These are phyloP conservation scores for Penicillium soppii DNA, from an alignment of 495 filamentous ascomycete species.

Conservation along the genomic window DNA sequence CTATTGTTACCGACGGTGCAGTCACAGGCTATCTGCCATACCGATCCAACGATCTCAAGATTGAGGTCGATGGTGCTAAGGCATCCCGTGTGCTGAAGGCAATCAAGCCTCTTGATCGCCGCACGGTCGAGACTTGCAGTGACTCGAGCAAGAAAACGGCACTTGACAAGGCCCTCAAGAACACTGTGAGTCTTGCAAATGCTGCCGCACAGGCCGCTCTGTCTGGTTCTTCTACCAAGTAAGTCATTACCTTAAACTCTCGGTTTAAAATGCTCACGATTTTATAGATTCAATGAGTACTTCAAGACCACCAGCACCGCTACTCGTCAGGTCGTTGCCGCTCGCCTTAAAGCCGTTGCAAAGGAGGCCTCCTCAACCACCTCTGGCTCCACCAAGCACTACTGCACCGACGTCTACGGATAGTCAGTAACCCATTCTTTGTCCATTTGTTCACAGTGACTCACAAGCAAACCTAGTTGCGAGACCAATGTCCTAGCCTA, in stretches of 20 bases:
- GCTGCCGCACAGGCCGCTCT: constrained; percentile 54
- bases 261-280: background rate
- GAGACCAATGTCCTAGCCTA: constrained; percentile 54
- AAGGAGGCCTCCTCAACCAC: constrained; percentile 46
- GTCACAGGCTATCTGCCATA: constrained; percentile 25
- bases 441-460: background rate
- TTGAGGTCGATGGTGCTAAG: constrained; percentile 47
- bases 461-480: constrained; percentile 29
- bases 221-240: constrained; percentile 46
- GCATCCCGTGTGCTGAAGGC: constrained; percentile 49
- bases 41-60: constrained; percentile 24
- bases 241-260: background rate
- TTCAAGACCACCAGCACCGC: constrained; percentile 56
- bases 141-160: constrained; percentile 38
- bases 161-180: constrained; percentile 46
- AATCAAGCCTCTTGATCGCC: constrained; percentile 44
- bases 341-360: constrained; percentile 50
- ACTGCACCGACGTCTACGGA: constrained; percentile 51
- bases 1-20: constrained; percentile 36
- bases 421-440: constrained; percentile 18
- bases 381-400: constrained; percentile 45
- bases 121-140: constrained; percentile 51
- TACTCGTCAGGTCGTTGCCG: constrained; percentile 48
- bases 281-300: constrained; percentile 48
- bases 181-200: constrained; percentile 50